These are phyloP conservation scores for Alisma plantagoaquatica DNA, from an alignment of 106 monocot species.

Conservation along the genomic window DNA sequence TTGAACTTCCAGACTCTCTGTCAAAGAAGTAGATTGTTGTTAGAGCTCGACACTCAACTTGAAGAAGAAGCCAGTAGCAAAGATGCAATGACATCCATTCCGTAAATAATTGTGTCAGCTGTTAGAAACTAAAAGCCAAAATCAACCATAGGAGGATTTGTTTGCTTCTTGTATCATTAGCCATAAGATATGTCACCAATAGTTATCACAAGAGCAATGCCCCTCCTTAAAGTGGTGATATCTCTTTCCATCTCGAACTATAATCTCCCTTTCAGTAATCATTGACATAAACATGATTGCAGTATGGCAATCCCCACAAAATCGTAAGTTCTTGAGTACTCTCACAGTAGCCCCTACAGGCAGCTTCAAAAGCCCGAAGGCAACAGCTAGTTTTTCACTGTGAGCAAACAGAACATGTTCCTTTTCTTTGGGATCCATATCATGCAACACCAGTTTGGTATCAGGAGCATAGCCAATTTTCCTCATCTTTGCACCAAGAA, in stretches of 20 bases:
- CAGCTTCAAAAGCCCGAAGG: constrained; percentile 23
- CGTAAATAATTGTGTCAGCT: no score
- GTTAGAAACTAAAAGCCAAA: no score
- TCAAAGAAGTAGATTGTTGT: no score
- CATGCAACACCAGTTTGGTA: constrained; percentile 20
- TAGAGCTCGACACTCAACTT: no score
- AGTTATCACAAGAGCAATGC: constrained; percentile 24
- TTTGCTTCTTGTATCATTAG: no score
- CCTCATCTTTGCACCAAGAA: constrained; percentile 24
- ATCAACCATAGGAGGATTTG: no score
- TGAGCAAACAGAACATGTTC: constrained; percentile 16
- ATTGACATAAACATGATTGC: constrained; percentile 24
- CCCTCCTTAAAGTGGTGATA: constrained; percentile 29
- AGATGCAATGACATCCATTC: no score
- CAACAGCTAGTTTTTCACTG: constrained; percentile 28
- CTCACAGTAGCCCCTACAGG: constrained; percentile 16
- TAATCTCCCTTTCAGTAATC: constrained; percentile 12
- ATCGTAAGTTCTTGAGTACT: constrained; percentile 25
- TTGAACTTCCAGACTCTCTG: no score
- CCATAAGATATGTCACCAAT: constrained; percentile 15
- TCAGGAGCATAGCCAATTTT: constrained; percentile 22
- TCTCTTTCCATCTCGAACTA: constrained; percentile 23
- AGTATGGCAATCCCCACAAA: constrained; percentile 24
- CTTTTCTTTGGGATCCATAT: constrained; percentile 14
- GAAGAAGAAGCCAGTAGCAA: no score